Evolutionary conservation across 768 basidiomycete genomes (phyloP).

Genomic region (Hericium erinaceus): DNA sequence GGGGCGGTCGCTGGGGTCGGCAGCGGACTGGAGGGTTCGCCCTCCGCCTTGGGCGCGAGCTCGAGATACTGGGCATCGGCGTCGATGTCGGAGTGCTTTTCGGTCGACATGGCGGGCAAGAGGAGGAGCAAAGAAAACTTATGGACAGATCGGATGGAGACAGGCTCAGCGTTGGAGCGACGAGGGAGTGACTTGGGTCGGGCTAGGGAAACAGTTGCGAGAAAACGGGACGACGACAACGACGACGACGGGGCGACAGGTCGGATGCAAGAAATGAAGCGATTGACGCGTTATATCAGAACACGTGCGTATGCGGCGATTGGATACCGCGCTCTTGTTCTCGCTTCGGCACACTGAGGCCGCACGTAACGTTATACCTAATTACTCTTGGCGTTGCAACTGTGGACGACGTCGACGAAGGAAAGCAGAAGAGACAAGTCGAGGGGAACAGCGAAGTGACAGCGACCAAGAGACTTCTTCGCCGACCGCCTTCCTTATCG

Average conservation of each 20-base stretch:
- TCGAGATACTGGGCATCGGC: constrained; percentile 6
- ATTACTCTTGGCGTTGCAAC: neutral
- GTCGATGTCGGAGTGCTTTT: constrained; percentile 3
- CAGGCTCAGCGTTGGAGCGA: neutral
- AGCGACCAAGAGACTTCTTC: too few species aligned
- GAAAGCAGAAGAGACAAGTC: too few species aligned
- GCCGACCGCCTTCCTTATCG: neutral
- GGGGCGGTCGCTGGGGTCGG: constrained; percentile 49
- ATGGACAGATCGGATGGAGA: neutral
- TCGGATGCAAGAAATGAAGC: neutral
- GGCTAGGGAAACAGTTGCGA: neutral
- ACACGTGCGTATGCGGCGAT: neutral
- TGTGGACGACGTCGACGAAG: neutral
- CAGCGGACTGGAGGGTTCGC: constrained; percentile 23
- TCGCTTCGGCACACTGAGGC: too few species aligned
- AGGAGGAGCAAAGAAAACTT: neutral
- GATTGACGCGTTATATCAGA: neutral
- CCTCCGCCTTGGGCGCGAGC: constrained; percentile 11
- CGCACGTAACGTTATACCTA: neutral
- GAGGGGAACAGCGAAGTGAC: too few species aligned
- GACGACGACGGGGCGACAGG: neutral
- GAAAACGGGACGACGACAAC: neutral
- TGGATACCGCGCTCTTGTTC: neutral
- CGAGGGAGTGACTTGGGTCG: constrained; percentile 5
- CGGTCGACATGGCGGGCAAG: constrained; percentile 8